A percentile compares a stretch with the other conserved stretches of the same genome.
These are phyloP conservation scores for Candolleomyces efflorescens DNA, from an alignment of 768 basidiomycete genomes.

Conservation along the genomic window DNA sequence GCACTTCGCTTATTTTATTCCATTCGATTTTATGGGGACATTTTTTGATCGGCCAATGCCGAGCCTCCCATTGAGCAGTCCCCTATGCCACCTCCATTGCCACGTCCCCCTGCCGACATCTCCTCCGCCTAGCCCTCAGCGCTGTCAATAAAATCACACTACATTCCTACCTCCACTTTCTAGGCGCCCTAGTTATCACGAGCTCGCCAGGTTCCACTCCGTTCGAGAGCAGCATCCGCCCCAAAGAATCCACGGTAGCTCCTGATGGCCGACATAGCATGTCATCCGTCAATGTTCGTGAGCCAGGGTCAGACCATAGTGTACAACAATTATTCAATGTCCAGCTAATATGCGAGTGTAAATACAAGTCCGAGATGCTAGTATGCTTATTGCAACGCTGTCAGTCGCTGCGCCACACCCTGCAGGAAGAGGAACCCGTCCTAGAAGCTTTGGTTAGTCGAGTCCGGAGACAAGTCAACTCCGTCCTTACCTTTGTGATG, in stretches of 20 bases:
- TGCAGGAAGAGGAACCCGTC: constrained; percentile 70
- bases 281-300: no score
- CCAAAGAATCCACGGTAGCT: no score
- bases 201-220: neutral
- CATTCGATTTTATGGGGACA: constrained; percentile 21
- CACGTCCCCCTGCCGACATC: no score
- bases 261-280: no score
- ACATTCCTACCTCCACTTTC: no score
- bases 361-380: constrained; percentile 5
- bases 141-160: no score
- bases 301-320: neutral
- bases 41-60: constrained; percentile 13
- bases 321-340: neutral
- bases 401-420: constrained; percentile 52
- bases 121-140: no score
- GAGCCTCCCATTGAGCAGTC: constrained; percentile 1
- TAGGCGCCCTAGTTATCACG: neutral
- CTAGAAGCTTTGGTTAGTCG: constrained; percentile 20
- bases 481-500: constrained; percentile 55
- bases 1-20: no score
- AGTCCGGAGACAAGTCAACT: neutral
- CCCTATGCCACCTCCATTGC: no score
- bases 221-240: no score
- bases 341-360: neutral
- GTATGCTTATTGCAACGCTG: constrained; percentile 29